These are phyloP conservation scores for Scleromitrula shiraiana DNA, from an alignment of 2,329 filamentous ascomycete species.

Conservation along the genomic window DNA sequence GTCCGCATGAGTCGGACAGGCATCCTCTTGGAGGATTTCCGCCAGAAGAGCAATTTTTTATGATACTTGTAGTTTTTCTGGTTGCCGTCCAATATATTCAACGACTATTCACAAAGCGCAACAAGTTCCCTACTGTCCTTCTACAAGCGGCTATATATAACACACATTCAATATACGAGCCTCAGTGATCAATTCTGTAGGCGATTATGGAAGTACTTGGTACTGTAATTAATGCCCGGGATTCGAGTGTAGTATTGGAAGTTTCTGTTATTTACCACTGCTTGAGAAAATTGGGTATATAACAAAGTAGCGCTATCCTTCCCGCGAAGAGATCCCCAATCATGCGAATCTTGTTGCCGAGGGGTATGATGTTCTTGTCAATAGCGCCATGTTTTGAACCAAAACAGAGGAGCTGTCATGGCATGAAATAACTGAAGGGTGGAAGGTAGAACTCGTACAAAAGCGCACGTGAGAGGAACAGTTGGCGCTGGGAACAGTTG, in stretches of 20 bases:
- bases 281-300: slow-evolving; percentile 26
- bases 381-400: slow-evolving; percentile 8
- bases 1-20: background rate
- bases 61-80: background rate
- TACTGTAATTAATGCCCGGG: slow-evolving; percentile 43
- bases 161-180: background rate
- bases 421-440: slow-evolving; percentile 8
- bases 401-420: slow-evolving; percentile 6
- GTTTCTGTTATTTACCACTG: background rate
- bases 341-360: slow-evolving; percentile 38
- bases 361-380: slow-evolving; percentile 35
- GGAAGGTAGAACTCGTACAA: slow-evolving; percentile 4
- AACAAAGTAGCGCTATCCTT: slow-evolving; percentile 31
- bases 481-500: too few relatives aligned
- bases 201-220: slow-evolving; percentile 41
- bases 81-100: background rate
- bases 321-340: slow-evolving; percentile 23
- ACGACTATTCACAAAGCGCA: background rate
- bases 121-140: background rate
- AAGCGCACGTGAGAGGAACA: slow-evolving; percentile 23
- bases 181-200: slow-evolving; percentile 11
- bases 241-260: slow-evolving; percentile 34
- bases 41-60: background rate
- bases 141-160: too few relatives aligned
- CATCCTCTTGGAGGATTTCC: background rate